Evolutionary conservation across 805 yeast species (phyloP).

Genomic region (Komagataella ulmi): DNA sequence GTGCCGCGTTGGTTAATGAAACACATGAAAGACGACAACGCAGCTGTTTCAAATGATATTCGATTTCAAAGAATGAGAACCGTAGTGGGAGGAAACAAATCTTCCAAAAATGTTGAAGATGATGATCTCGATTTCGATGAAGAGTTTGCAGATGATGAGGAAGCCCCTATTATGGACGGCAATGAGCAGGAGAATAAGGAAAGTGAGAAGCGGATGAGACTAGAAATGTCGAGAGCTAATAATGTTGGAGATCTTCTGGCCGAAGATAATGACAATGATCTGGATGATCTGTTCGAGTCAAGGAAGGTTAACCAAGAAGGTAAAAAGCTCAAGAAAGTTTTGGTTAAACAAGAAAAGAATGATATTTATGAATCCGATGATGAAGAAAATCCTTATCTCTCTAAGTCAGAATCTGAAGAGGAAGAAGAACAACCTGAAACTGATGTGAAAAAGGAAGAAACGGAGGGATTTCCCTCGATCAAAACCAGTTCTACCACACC

Average conservation of each 20-base stretch:
- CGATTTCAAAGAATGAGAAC: conserved; percentile 18
- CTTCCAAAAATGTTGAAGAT: conserved; percentile 48
- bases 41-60: conserved; percentile 29
- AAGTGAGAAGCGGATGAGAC: conserved; percentile 71
- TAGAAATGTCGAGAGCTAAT: conserved; percentile 74
- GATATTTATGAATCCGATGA: conserved; percentile 84
- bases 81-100: conserved; percentile 24
- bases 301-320: conserved; percentile 87
- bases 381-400: conserved; percentile 65
- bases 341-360: conserved; percentile 74
- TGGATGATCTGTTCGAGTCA: conserved; percentile 55
- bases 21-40: conserved; percentile 55
- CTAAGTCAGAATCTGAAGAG: conserved; percentile 54
- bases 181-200: conserved; percentile 90
- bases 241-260: conserved; percentile 40
- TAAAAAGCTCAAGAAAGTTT: conserved; percentile 67
- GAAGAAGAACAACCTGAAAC: conserved; percentile 18
- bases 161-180: conserved; percentile 95
- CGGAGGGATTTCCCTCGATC: conserved; percentile 7
- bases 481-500: conserved; percentile 3
- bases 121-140: conserved; percentile 93
- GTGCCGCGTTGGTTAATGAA: conserved; percentile 95
- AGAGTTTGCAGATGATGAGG: conserved; percentile 97
- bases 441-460: conserved; percentile 16
- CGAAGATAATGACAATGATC: conserved; percentile 51